These are phyloP conservation scores for Calonectria fujianensis DNA, from an alignment of 2,329 filamentous ascomycete species.

Conservation along the genomic window DNA sequence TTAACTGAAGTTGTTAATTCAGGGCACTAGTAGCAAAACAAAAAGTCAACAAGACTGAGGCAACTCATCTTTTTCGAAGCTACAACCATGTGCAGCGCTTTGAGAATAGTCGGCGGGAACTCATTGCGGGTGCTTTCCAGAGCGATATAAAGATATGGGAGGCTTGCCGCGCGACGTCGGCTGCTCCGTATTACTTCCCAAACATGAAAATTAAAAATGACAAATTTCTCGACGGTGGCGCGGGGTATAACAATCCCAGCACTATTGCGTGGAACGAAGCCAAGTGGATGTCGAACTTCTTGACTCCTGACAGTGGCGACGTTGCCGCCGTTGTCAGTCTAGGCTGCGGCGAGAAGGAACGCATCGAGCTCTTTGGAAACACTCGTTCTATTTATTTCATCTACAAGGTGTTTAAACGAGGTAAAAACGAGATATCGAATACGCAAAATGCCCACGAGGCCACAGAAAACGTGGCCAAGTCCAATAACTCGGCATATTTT, in stretches of 20 bases:
- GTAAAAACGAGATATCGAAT: background rate
- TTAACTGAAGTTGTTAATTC: background rate
- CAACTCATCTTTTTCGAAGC: constrained; percentile 18
- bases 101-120: background rate
- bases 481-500: background rate
- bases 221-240: constrained; percentile 12
- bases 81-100: background rate
- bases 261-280: constrained; percentile 23
- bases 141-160: constrained; percentile 15
- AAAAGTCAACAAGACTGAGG: background rate
- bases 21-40: background rate
- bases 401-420: background rate
- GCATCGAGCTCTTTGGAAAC: background rate
- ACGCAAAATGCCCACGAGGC: background rate
- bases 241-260: constrained; percentile 10
- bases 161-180: background rate
- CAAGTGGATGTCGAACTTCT: constrained; percentile 17
- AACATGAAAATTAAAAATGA: background rate
- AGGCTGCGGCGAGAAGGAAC: background rate
- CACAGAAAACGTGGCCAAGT: background rate
- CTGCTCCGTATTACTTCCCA: background rate
- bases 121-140: background rate
- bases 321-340: background rate
- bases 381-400: background rate
- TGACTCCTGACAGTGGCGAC: background rate